Evolutionary conservation across 495 filamentous ascomycete species (phyloP), one percentile per base, ranked within the genome.

Genomic region (Aspergillus sparsus): DNA sequence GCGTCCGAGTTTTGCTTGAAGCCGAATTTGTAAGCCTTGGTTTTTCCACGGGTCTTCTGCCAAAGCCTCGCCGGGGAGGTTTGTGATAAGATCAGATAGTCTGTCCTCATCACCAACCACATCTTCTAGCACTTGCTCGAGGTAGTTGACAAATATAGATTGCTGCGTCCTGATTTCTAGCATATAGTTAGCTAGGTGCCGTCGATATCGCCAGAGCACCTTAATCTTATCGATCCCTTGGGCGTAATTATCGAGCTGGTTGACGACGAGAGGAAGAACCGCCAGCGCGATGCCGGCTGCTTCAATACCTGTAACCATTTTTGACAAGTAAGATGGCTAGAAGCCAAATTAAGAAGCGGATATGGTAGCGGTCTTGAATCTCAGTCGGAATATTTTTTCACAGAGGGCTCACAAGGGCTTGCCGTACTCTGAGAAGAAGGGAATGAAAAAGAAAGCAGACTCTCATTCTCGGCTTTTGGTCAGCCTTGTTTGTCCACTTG

Each of bases 261-360:
- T 60, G 12, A 74, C 46, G 32, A 73, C 31, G 2, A 73, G 39
- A 3, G 73, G 70, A 16, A 74, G 39, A 15, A 67, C 27, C 0
- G 68, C 68, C 4, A 72, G 66, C 4, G 62, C 58, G 5, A 74
- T 16, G 0, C 71, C 70, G 0, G 63, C 61, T 4, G 59, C 54
- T 35, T 72, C 72, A 11, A 75, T 63, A 2, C 69, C 69, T 8
- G 64, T 65, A 27, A 62, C 68, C 57, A 61, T 65, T 1, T 50
- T 39, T 13, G 0, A 45, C 7, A 12, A 27, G 13, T 6, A 27
- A 3, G 3, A 27, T 27, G 21, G 21, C 21, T 27, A 27, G 21
- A 27, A 27, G 21, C 3, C 3, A 27, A 27, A 27, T 27, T 27
- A 27, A 27, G 21, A 3, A 27, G 21, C 3, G 3, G 21, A 27